Base-by-base conservation (phyloP, 2,329 filamentous ascomycete species). In the Trichophyton schoenleinii region DNA sequence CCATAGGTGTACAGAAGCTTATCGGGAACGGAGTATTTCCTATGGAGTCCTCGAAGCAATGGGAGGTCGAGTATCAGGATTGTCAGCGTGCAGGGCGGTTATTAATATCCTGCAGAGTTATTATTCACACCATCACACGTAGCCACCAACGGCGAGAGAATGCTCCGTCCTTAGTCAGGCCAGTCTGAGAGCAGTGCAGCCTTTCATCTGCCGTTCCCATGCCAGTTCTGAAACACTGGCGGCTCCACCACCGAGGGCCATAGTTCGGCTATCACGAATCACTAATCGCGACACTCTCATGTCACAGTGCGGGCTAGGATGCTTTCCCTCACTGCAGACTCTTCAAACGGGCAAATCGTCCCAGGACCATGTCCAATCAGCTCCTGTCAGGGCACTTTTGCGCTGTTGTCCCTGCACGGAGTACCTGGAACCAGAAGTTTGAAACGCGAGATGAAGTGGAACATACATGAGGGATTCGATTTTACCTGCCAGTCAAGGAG, bases 261-360 rank as follows among this genome's bases (percentile, higher is more conserved):
- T 31, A 9, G 22, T 53, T 53, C 22, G 49, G 49, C 49, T 53
- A 28, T 53, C 49, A 53, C 49, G 49, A 53, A 53, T 53, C 49
- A 53, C 49, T 53, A 22, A 53, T 34, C 49, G 49, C 49, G 49
- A 44, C 28, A 22, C 49, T 31, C 3, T 31, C 3, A 22, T 52
- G 46, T 31, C 49, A 34, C 13, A 13, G 49, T 25, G n/a, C 7
- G 22, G 46, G 22, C 42, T 46, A 20, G 22, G 18, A 28, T 52
- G 8, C 46, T 52, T 1, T 18, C 46, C 46, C 22, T 22, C 46
- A 8, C 28, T 31, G 28, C 28, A 20, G 5, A 15, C 11, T 13
- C 49, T 53, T 28, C 20, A 53, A 22, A 34, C 49, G 13, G 22
- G 22, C 0, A 7, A 34, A 15, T 48, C 49, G 28, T 13, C 49